Evolutionary conservation across 164 flowering plant genomes (phyloP).

Genomic region (Magnolia officinalis): DNA sequence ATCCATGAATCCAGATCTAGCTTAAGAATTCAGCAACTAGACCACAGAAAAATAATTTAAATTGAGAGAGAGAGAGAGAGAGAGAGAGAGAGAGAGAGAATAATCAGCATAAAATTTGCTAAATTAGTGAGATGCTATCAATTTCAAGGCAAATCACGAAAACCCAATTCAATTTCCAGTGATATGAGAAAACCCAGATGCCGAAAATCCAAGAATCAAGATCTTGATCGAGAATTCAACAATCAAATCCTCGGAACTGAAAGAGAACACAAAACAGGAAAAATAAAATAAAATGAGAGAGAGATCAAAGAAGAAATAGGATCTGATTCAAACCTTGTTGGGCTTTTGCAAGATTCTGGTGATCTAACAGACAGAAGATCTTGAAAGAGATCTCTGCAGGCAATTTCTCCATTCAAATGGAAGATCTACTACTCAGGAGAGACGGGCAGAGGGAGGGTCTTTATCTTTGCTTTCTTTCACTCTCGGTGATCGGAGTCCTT

Average conservation of each 20-base stretch:
- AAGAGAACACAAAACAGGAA: not conserved
- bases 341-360: slow-evolving; percentile 57
- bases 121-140: not conserved
- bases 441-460: not conserved
- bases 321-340: slow-evolving; percentile 43
- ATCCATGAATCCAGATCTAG: not conserved
- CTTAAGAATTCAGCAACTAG: not conserved
- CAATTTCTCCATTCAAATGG: slow-evolving; percentile 46
- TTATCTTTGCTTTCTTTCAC: not conserved
- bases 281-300: not conserved
- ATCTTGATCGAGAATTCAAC: slow-evolving; percentile 3
- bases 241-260: not conserved
- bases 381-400: slow-evolving; percentile 50
- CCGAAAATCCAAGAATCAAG: not conserved
- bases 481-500: not conserved
- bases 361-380: slow-evolving; percentile 61
- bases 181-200: slow-evolving; percentile 5
- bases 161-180: slow-evolving; percentile 2
- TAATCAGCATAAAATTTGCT: not conserved
- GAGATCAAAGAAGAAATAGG: not conserved
- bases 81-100: not conserved
- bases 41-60: not conserved
- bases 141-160: not conserved
- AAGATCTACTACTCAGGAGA: not conserved
- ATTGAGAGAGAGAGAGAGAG: not conserved